Percentiles rank a stretch among this genome's conserved stretches.
phyloP scores from a whole-genome alignment of 2,329 filamentous ascomycete species.

The Alternaria conjuncta region DNA sequence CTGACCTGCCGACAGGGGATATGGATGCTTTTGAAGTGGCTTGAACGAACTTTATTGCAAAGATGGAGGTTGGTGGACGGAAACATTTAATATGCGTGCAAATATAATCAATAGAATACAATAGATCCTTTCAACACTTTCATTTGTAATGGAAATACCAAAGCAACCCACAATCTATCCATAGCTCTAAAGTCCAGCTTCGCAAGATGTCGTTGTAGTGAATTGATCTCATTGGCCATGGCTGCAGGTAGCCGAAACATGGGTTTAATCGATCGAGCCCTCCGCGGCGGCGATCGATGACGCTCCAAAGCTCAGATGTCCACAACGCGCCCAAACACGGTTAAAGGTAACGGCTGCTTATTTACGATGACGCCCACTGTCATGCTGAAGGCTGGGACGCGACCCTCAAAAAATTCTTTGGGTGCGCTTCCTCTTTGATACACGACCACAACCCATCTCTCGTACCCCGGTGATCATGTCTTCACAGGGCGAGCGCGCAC shows the following conservation, averaged over 20 bases:
- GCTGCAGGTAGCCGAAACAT: not conserved
- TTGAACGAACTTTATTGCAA: not conserved
- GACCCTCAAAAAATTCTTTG: not conserved
- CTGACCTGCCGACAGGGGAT: constrained; percentile 39
- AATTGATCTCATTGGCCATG: not conserved
- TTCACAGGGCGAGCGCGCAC: constrained; percentile 45
- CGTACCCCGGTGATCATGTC: constrained; percentile 17
- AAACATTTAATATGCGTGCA: not conserved
- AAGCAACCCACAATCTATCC: not conserved
- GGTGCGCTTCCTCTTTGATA: not conserved
- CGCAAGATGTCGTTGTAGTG: not conserved
- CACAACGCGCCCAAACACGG: constrained; percentile 7
- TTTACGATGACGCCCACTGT: constrained; percentile 11
- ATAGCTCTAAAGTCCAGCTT: not conserved
- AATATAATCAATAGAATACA: not conserved
- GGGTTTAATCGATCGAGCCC: constrained; percentile 1
- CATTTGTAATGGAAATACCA: not conserved
- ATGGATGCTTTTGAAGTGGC: constrained; percentile 36
- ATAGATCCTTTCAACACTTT: not conserved
- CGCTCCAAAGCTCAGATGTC: constrained; percentile 7
- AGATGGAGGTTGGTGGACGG: not conserved
- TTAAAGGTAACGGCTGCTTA: not conserved
- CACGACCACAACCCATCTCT: not conserved
- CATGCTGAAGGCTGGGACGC: not conserved
- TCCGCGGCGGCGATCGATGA: constrained; percentile 15